Conservation (phyloP, 352 stramenopile genomes). For the Saprolegnia diclina region DNA sequence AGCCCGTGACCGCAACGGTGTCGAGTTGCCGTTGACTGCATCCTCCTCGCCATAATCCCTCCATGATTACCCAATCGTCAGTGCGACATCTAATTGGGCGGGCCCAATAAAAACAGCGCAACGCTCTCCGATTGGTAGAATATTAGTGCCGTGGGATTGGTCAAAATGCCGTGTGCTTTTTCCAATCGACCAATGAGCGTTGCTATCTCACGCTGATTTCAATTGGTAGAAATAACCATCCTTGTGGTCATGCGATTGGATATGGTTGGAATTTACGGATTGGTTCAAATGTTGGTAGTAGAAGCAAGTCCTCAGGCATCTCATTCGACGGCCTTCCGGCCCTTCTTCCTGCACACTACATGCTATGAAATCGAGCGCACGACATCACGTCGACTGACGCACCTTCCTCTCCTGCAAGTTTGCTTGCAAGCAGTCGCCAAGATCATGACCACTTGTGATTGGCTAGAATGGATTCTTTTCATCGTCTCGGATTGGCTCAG, state of each 20-base stretch:
- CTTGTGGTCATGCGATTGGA: not conserved
- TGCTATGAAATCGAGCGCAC: no score
- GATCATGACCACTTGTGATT: no score
- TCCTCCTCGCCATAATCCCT: not conserved
- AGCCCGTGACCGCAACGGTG: not conserved
- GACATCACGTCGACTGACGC: no score
- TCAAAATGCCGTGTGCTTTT: not conserved
- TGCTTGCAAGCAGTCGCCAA: no score
- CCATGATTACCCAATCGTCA: not conserved
- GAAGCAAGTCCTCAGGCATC: no score
- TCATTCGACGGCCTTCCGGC: no score
- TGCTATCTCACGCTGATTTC: not conserved
- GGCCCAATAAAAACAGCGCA: no score
- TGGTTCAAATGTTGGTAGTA: not conserved
- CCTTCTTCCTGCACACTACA: no score
- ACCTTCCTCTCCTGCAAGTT: no score
- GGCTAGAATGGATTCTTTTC: no score
- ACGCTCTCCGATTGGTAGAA: not conserved
- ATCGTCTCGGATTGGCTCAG: no score
- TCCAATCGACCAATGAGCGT: no score
- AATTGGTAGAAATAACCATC: not conserved
- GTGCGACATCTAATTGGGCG: not conserved
- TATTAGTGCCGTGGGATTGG: not conserved
- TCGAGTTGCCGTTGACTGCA: conserved; percentile 1
- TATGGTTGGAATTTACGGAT: not conserved